Conservation (phyloP, 129 eudicot species). For the Chrysanthemum makinoi region DNA sequence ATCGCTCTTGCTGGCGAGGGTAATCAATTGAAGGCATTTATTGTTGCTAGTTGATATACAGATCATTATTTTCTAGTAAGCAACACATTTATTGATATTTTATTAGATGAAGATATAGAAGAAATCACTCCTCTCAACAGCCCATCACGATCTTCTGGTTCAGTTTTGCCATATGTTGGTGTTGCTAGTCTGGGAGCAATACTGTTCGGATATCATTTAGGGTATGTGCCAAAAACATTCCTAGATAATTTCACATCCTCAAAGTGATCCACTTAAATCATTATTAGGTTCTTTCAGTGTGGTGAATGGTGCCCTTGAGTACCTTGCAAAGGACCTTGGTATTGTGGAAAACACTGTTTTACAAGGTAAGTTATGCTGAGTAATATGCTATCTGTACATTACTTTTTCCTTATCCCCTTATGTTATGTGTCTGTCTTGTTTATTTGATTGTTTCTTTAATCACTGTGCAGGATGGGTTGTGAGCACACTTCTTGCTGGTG, state of each 20-base stretch:
- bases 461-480: slow-evolving; percentile 78
- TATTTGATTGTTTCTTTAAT: neutral
- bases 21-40: neutral
- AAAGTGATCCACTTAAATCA: slow-evolving; percentile 2
- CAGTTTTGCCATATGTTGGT: slow-evolving; percentile 91
- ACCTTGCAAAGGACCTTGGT: slow-evolving; percentile 87
- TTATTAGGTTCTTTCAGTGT: slow-evolving; percentile 53
- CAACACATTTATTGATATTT: slow-evolving; percentile 8
- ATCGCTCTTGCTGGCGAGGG: neutral
- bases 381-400: neutral
- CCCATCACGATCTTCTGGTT: slow-evolving; percentile 61
- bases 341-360: slow-evolving; percentile 71
- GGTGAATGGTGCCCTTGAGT: slow-evolving; percentile 93
- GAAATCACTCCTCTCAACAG: slow-evolving; percentile 48
- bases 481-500: slow-evolving; percentile 95
- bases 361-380: slow-evolving; percentile 54
- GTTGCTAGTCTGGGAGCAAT: slow-evolving; percentile 97
- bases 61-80: too few species aligned
- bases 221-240: slow-evolving; percentile 37
- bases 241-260: neutral
- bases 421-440: neutral
- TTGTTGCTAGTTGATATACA: too few species aligned
- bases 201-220: slow-evolving; percentile 95
- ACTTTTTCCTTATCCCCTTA: neutral
- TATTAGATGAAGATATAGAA: slow-evolving; percentile 61